Base-by-base conservation (phyloP, 257 asterid species). In the Solanum gracilifrons region DNA sequence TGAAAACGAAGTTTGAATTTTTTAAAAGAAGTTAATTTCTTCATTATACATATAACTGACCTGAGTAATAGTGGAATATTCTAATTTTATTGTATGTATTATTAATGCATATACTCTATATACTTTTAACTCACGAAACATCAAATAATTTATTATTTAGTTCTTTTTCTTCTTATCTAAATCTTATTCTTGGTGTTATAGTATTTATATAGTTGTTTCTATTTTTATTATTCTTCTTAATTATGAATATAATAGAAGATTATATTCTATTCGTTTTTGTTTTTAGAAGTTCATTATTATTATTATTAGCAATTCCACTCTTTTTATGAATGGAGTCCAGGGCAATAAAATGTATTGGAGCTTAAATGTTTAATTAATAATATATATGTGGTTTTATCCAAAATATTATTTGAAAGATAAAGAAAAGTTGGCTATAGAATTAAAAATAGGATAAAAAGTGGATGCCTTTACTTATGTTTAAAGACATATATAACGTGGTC, bases 401-500 rank as follows among this genome's bases (percentile, higher is more conserved):
- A 86, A 73, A 72, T n/a, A 23, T 8, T 31, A 31, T 39, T 69
- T 46, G 20, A 6, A 48, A 72, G 48, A 33, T 46, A 32, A 72
- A 48, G 27, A 62, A 58, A 23, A 33, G 71, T 35, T 77, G 88
- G 51, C 29, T 9, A 16, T 9, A 80, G 41, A 79, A 29, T 80
- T 80, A 29, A 80, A 46, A 43, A 46, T 80, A 80, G 11, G 41
- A 46, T 46, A n/a, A 80, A 80, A 80, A 80, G 85, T 48, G 85
- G 18, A 39, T 41, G 58, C 69, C 73, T 84, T 84, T 80, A 82
- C 87, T 90, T 86, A 39, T 83, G 75, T 87, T 37, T 85, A 86
- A 89, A 86, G 91, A 82, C 86, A 89, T 31, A 4, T 31, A 71
- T 75, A 92, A 91, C 93, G 87, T 88, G 93, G 84, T 87, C 85